Percentiles rank a stretch among this genome's conserved stretches.
phyloP scores from a whole-genome alignment of 1,139 yeast genomes.

The Pneumocystis wakefieldiae region DNA sequence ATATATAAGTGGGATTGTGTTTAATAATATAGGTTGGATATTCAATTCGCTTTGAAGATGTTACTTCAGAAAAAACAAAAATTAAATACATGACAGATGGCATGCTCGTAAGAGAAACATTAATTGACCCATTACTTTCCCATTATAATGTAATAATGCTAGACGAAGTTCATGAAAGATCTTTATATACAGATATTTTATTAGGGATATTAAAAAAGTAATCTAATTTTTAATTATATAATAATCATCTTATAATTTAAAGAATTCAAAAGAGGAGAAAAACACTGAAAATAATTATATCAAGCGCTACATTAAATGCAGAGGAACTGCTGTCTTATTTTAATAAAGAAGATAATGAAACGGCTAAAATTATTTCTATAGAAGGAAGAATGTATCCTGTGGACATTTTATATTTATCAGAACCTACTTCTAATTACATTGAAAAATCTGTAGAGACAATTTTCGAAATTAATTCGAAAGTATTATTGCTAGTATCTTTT shows the following conservation, averaged over 20 bases:
- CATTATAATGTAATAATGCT: slow-evolving; percentile 59
- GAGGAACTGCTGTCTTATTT: slow-evolving; percentile 36
- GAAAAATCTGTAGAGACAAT: slow-evolving; percentile 63
- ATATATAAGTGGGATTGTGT: neutral
- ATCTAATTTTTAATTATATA: neutral
- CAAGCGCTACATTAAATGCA: slow-evolving; percentile 42
- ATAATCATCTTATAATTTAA: neutral
- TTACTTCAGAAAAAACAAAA: slow-evolving; percentile 37
- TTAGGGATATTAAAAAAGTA: slow-evolving; percentile 49
- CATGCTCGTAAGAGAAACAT: slow-evolving; percentile 52
- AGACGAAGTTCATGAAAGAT: slow-evolving; percentile 82
- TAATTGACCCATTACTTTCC: slow-evolving; percentile 47
- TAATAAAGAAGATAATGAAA: slow-evolving; percentile 9
- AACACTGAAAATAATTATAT: slow-evolving; percentile 36
- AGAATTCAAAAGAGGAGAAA: slow-evolving; percentile 26
- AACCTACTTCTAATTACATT: slow-evolving; percentile 65
- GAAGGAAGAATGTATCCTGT: slow-evolving; percentile 65
- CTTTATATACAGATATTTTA: slow-evolving; percentile 60
- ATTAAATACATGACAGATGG: slow-evolving; percentile 72
- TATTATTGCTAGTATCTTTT: slow-evolving; percentile 17
- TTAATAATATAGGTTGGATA: slow-evolving; percentile 36
- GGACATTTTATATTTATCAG: slow-evolving; percentile 51
- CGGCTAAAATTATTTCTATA: slow-evolving; percentile 26
- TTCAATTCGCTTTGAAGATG: slow-evolving; percentile 50
- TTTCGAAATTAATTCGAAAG: slow-evolving; percentile 45